Evolutionary conservation across 768 basidiomycete species (phyloP), one percentile per base, ranked within the genome.

Genomic region (Leucogyrophana mollusca): DNA sequence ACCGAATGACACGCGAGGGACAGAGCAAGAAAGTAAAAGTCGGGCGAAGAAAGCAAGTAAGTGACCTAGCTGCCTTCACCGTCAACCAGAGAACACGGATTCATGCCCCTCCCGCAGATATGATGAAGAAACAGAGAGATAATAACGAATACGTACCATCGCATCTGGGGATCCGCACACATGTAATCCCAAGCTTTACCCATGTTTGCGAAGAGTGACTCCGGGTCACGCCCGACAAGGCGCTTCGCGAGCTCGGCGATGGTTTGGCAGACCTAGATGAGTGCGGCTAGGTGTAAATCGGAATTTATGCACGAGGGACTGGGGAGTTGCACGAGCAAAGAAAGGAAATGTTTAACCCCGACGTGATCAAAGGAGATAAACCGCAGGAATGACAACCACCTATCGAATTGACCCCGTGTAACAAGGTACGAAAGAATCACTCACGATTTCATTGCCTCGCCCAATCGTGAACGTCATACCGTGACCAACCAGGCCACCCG

Each of bases 401-500:
- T 43, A 43, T 11, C 8, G 9, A n/a, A 43, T 8, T 40, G 16
- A 11, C 14, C 32, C 16, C 35, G 18, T 23, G 21, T 13, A 42
- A 14, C 17, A 9, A 42, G 16, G 13, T 43, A 21, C 35, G 24
- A 21, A 7, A 48, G 24, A 27, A 3, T 33, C n/a, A 59, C 69
- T 45, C 55, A 88, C 94, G 52, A 96, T 93, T 50, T 98, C 94
- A 59, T 94, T 97, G 22, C 94, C 94, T 34, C 94, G 84, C 0
- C 92, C 92, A 54, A 92, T 94, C 9, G 93, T 94, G 64, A 94
- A 94, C 3, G 92, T 93, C 90, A 93, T 90, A 45, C 91, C 92
- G 56, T 92, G 82, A n/a, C 94, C 91, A 39, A 84, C 76, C 35
- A 94, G 81, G 18, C 82, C 74, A n/a, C 85, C 74, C 34, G 69